These are phyloP conservation scores for Stylonectria norvegica DNA, from an alignment of 2,329 filamentous ascomycete genomes.

Conservation along the genomic window DNA sequence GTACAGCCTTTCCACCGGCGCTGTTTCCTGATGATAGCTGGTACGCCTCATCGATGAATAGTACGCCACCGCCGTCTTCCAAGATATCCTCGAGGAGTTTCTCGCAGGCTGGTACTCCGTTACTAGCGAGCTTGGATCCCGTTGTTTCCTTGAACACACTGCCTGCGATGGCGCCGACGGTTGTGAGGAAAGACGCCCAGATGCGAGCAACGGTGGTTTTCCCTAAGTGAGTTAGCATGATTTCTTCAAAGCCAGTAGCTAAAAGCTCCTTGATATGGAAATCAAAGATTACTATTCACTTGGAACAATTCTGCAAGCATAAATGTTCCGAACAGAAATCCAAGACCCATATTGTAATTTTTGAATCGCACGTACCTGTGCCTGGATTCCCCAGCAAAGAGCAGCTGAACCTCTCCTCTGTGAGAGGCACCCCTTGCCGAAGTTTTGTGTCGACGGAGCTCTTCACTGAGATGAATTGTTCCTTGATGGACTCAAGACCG, in stretches of 20 bases:
- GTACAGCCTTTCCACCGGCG: conserved; percentile 54
- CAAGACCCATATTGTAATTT: too few species aligned
- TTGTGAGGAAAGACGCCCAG: conserved; percentile 63
- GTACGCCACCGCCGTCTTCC: conserved; percentile 59
- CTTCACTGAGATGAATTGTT: conserved; percentile 61
- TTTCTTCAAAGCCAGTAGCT: too few species aligned
- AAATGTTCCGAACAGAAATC: too few species aligned
- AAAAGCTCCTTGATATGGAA: too few species aligned
- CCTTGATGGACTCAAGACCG: conserved; percentile 67
- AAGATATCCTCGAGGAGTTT: conserved; percentile 47
- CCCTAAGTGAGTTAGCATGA: conserved; percentile 23
- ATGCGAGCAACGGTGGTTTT: conserved; percentile 75
- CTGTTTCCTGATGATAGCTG: conserved; percentile 62
- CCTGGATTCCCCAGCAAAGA: conserved; percentile 70
- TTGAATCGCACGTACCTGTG: conserved; percentile 65
- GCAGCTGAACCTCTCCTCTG: conserved; percentile 58
- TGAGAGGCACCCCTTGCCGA: conserved; percentile 54
- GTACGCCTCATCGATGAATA: conserved; percentile 80
- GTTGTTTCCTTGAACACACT: conserved; percentile 62
- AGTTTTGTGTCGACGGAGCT: conserved; percentile 56
- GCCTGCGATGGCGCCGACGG: conserved; percentile 61
- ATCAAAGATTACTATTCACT: too few species aligned
- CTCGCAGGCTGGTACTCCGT: conserved; percentile 57
- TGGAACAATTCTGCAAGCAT: too few species aligned
- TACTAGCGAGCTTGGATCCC: conserved; percentile 61